phyloP scores from a whole-genome alignment of 2,329 filamentous ascomycete species.

The Alternaria tenuissima region DNA sequence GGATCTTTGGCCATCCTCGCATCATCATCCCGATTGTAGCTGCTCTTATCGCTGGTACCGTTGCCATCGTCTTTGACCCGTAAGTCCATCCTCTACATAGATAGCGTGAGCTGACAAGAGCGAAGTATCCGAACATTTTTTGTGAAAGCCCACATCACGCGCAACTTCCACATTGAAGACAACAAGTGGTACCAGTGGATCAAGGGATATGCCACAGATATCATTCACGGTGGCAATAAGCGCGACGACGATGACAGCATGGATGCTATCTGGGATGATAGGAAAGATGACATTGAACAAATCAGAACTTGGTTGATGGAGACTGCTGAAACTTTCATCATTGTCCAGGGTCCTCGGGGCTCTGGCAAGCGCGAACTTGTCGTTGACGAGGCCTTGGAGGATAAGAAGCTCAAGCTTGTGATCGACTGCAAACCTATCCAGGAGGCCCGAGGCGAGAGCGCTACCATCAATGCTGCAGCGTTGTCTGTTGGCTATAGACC shows the following conservation, averaged over 20 bases:
- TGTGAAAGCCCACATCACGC: conserved; percentile 85
- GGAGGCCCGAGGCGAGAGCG: conserved; percentile 86
- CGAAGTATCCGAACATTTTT: conserved; percentile 82
- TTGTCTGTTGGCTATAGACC: conserved; percentile 87
- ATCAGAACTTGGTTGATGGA: conserved; percentile 88
- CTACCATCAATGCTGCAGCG: conserved; percentile 83
- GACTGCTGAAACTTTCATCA: conserved; percentile 88
- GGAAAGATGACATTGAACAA: conserved; percentile 81
- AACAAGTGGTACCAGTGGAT: conserved; percentile 83
- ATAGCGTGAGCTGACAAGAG: conserved; percentile 12
- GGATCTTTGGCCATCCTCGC: conserved; percentile 84
- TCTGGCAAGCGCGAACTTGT: conserved; percentile 91
- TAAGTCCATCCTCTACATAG: conserved; percentile 28
- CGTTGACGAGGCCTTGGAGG: conserved; percentile 80
- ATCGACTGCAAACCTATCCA: conserved; percentile 94
- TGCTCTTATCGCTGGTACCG: conserved; percentile 82
- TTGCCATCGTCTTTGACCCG: conserved; percentile 85
- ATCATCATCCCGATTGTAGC: conserved; percentile 86
- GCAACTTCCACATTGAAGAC: conserved; percentile 76
- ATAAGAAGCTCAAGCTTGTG: conserved; percentile 78
- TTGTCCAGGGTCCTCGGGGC: conserved; percentile 89
- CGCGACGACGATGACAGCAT: conserved; percentile 73
- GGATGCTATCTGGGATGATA: conserved; percentile 85
- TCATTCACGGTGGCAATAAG: conserved; percentile 66
- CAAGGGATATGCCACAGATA: conserved; percentile 73